Conservation (phyloP, 441 rosid genomes). For the Erodium texanum region DNA sequence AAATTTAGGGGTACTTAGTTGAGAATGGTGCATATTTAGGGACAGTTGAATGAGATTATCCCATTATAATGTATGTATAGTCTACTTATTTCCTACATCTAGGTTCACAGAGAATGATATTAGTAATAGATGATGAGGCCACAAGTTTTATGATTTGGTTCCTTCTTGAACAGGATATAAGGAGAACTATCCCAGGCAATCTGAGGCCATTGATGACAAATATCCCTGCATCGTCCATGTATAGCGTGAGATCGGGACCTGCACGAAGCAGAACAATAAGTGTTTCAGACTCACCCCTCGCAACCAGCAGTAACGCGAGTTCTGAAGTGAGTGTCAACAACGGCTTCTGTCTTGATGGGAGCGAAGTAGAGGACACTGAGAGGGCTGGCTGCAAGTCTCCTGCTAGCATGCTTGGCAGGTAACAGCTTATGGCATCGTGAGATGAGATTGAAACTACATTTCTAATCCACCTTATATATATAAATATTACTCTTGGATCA, state of each 20-base stretch:
- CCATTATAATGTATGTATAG: too few relatives aligned
- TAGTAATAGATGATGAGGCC: too few relatives aligned
- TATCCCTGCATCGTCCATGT: constrained; percentile 95
- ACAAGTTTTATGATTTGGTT: constrained; percentile 15
- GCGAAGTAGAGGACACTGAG: constrained; percentile 59
- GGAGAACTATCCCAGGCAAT: constrained; percentile 77
- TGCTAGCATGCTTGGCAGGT: not conserved
- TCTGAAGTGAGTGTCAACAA: constrained; percentile 84
- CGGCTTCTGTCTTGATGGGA: constrained; percentile 49
- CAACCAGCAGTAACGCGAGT: constrained; percentile 95
- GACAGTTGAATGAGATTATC: too few relatives aligned
- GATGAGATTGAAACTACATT: too few relatives aligned
- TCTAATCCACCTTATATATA: too few relatives aligned
- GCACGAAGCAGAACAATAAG: constrained; percentile 56
- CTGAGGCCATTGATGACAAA: constrained; percentile 86
- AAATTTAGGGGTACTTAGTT: too few relatives aligned
- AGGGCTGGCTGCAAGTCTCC: constrained; percentile 21
- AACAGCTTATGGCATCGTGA: constrained; percentile 14
- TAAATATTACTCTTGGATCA: constrained; percentile 14
- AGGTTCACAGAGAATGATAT: too few relatives aligned
- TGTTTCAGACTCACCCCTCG: constrained; percentile 77
- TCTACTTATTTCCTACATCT: too few relatives aligned
- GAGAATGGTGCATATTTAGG: too few relatives aligned
- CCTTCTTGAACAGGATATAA: constrained; percentile 62
- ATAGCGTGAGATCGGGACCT: constrained; percentile 88